Evolutionary conservation across 2,329 filamentous ascomycete genomes (phyloP).

Genomic region (Claviceps paspali): DNA sequence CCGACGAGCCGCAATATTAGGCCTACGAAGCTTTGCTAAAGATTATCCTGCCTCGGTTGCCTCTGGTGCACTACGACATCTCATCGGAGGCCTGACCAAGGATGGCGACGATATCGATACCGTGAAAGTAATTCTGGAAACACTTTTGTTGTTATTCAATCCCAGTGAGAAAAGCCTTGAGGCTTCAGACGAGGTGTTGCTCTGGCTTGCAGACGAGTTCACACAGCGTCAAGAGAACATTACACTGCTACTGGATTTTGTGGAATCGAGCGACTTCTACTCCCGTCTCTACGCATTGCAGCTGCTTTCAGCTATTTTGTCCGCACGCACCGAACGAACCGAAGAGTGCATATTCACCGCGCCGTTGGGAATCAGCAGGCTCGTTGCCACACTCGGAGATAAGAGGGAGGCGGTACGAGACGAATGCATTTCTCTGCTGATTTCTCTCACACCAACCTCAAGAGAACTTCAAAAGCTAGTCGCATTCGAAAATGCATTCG

Average conservation of each 20-base stretch:
- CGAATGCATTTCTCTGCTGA: slow-evolving; percentile 74
- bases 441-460: slow-evolving; percentile 73
- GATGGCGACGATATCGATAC: slow-evolving; percentile 94
- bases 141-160: slow-evolving; percentile 79
- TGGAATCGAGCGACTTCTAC: slow-evolving; percentile 80
- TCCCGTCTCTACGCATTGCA: slow-evolving; percentile 83
- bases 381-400: slow-evolving; percentile 77
- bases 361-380: slow-evolving; percentile 70
- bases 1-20: slow-evolving; percentile 80
- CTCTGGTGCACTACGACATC: slow-evolving; percentile 73
- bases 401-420: slow-evolving; percentile 74
- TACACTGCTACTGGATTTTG: slow-evolving; percentile 71
- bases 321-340: slow-evolving; percentile 74
- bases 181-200: slow-evolving; percentile 85
- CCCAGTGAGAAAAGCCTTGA: slow-evolving; percentile 62
- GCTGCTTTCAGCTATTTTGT: slow-evolving; percentile 71
- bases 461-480: slow-evolving; percentile 87
- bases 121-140: slow-evolving; percentile 88
- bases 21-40: slow-evolving; percentile 89
- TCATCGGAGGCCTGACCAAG: slow-evolving; percentile 72
- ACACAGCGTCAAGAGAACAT: slow-evolving; percentile 97
- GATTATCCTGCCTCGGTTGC: slow-evolving; percentile 92
- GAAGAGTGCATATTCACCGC: slow-evolving; percentile 90
- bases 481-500: slow-evolving; percentile 88
- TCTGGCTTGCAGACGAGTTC: slow-evolving; percentile 97